phyloP scores from a whole-genome alignment of 148 eudicot genomes.

The Mesembryanthemum crystallinum region DNA sequence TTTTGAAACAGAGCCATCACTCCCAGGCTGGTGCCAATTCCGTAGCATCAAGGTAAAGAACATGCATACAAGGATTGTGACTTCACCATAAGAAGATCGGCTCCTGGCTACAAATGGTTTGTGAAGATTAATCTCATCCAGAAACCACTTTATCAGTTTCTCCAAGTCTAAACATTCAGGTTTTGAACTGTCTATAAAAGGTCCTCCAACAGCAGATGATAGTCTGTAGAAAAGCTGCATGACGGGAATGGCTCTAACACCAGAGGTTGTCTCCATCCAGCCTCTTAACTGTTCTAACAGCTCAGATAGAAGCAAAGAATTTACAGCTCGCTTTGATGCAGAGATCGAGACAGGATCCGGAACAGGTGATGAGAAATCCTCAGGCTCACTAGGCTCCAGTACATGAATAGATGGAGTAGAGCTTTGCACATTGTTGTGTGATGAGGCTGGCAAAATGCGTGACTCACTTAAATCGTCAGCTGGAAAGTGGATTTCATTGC shows the following conservation, averaged over 20 bases:
- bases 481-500: slow-evolving; percentile 76
- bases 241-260: slow-evolving; percentile 84
- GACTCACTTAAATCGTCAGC: slow-evolving; percentile 61
- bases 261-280: slow-evolving; percentile 93
- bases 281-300: slow-evolving; percentile 83
- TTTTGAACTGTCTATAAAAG: slow-evolving; percentile 73
- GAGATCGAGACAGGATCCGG: slow-evolving; percentile 91
- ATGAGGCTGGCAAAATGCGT: slow-evolving; percentile 49
- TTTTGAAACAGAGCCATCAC: slow-evolving; percentile 64
- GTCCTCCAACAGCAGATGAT: slow-evolving; percentile 97
- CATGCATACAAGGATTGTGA: slow-evolving; percentile 86
- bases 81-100: slow-evolving; percentile 84
- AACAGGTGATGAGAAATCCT: slow-evolving; percentile 63
- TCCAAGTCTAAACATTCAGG: slow-evolving; percentile 87
- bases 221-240: slow-evolving; percentile 93
- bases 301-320: slow-evolving; percentile 88
- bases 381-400: slow-evolving; percentile 72
- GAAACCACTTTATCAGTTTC: slow-evolving; percentile 83
- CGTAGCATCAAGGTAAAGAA: slow-evolving; percentile 96
- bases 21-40: slow-evolving; percentile 98
- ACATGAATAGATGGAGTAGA: slow-evolving; percentile 79
- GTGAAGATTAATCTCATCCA: slow-evolving; percentile 72
- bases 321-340: slow-evolving; percentile 94
- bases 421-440: slow-evolving; percentile 52
- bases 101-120: slow-evolving; percentile 66